Base-by-base conservation (phyloP, 768 basidiomycete genomes). In the Tricholoma terreum region DNA sequence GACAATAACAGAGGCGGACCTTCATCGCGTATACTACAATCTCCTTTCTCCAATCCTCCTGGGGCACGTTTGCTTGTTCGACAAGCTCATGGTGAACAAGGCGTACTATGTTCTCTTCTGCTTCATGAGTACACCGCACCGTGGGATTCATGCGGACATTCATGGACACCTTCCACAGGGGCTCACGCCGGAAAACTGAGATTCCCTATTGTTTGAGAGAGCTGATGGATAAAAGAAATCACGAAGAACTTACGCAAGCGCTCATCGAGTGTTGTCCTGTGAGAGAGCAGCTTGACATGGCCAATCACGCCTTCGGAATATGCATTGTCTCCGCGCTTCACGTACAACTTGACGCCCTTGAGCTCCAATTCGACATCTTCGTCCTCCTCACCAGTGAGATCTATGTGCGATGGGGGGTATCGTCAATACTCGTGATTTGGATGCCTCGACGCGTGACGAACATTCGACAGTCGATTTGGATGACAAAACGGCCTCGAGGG, bases 141-240 rank as follows among this genome's bases (percentile, higher is more conserved):
- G 81, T 69, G 7, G 83, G 73, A 43, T 74, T 74, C 51, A 89
- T 65, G 21, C 80, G 79, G 42, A 85, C 73, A 64, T 86, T 87
- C 84, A 87, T 84, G 0, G 86, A 82, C 0, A 87, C 83, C 63
- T 88, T 83, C 76, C 84, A 83, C 27, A 89, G 69, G 0, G 85
- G 87, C 60, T 88, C 87, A 5, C 87, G 83, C 6, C 86, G 82
- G 71, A 89, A 87, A 12, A 88, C 87, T 87, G 60, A 8, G 43
- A 42, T 33, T 6, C n/a, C 46, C 27, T 27, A 12, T 21, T 22
- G 10, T 49, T 38, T 30, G 21, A 48, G 21, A n/a, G 10, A 12
- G 46, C 30, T 10, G 43, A 24, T 22, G n/a, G n/a, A 30, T 22
- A 46, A 42, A 35, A 22, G 15, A 24, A 19, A 58, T 45, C 35